These are phyloP conservation scores for Globisporangium nunn DNA, from an alignment of 352 stramenopile genomes.

Conservation along the genomic window DNA sequence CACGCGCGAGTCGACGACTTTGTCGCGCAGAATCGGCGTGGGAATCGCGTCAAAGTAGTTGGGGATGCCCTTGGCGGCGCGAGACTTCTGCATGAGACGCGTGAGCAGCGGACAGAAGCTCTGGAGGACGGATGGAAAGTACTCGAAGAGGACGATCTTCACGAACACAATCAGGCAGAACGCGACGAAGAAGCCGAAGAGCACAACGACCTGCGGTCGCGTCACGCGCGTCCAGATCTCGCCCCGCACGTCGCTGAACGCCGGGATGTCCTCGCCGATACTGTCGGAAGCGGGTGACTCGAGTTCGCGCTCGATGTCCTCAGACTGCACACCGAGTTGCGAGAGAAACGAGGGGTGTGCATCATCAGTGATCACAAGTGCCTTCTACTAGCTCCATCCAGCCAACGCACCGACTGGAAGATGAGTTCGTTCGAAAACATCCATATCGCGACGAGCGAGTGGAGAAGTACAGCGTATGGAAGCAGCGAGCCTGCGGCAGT, in stretches of 20 bases:
- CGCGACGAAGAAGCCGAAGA: slow-evolving; percentile 63
- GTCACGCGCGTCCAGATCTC: slow-evolving; percentile 58
- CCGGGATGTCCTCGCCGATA: slow-evolving; percentile 48
- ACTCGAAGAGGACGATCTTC: slow-evolving; percentile 58
- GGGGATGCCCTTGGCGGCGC: slow-evolving; percentile 52
- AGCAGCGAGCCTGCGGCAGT: slow-evolving; percentile 46
- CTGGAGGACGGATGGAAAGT: slow-evolving; percentile 49
- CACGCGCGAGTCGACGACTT: slow-evolving; percentile 24
- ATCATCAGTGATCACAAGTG: not conserved
- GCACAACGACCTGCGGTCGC: slow-evolving; percentile 60
- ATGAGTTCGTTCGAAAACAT: slow-evolving; percentile 86
- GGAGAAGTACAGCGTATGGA: slow-evolving; percentile 67
- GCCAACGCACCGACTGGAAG: slow-evolving; percentile 47
- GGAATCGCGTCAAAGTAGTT: slow-evolving; percentile 84
- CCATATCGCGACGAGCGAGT: slow-evolving; percentile 73
- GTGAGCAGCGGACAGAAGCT: slow-evolving; percentile 49
- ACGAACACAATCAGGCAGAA: slow-evolving; percentile 44
- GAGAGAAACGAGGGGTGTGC: not conserved
- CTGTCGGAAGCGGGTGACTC: not conserved
- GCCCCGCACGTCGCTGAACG: slow-evolving; percentile 32
- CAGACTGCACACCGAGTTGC: slow-evolving; percentile 1
- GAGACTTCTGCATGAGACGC: slow-evolving; percentile 44
- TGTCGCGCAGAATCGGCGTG: slow-evolving; percentile 49
- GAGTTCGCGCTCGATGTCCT: slow-evolving; percentile 15
- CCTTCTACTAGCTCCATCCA: no score